phyloP scores from a whole-genome alignment of 2,329 filamentous ascomycete genomes.

The Epicoccum nigrum region DNA sequence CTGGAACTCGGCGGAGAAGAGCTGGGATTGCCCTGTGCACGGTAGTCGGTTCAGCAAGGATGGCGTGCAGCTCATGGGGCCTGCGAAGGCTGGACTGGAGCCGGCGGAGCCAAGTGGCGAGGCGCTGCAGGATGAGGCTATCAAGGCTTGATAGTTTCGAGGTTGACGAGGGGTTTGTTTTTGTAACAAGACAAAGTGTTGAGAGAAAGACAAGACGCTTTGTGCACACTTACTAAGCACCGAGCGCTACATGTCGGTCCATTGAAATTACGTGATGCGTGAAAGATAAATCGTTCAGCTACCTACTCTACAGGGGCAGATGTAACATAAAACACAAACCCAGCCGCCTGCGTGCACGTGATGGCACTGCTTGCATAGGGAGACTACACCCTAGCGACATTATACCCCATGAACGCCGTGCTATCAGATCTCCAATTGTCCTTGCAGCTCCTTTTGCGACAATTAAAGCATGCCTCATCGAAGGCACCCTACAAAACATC shows the following conservation, averaged over 20 bases:
- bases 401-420: constrained; percentile 11
- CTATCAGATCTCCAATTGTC: not conserved
- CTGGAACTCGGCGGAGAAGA: constrained; percentile 56
- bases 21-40: constrained; percentile 59
- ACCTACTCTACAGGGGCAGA: constrained; percentile 1
- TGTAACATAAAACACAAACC: constrained; percentile 10
- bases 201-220: too few species aligned
- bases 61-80: constrained; percentile 51
- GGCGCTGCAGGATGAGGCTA: constrained; percentile 27
- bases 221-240: too few species aligned
- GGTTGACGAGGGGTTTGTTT: too few species aligned
- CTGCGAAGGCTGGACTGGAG: constrained; percentile 47
- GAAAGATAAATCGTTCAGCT: constrained; percentile 9
- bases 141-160: constrained; percentile 12
- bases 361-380: not conserved
- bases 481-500: not conserved
- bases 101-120: constrained; percentile 40
- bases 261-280: not conserved
- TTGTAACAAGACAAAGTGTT: too few species aligned
- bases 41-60: constrained; percentile 53
- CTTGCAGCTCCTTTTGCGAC: not conserved
- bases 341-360: not conserved
- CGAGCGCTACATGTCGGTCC: not conserved
- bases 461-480: not conserved
- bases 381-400: not conserved